Evolutionary conservation across 768 basidiomycete genomes (phyloP), one percentile per base, ranked within the genome.

Genomic region (Tylopilus vinaceipallidus): DNA sequence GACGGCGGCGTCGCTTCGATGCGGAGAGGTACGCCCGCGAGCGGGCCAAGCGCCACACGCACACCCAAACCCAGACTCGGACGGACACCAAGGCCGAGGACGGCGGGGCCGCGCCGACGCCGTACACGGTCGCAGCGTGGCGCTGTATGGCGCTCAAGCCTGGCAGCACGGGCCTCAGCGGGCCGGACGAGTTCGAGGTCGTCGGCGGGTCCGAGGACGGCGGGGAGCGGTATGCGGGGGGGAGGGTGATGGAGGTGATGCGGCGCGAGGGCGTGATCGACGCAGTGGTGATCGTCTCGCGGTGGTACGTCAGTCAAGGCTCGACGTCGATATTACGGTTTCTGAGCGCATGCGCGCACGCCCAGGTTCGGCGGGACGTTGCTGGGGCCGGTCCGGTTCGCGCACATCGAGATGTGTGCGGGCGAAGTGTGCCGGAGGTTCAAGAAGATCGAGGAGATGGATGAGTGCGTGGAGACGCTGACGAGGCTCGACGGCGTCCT

Each of bases 101-200:
- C 22, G 23, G 3, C n/a, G 10, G 13, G 46, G 27, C 6, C 6
- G 41, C 8, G 41, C 34, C 17, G 11, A 35, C 17, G 2, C 36
- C 86, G 0, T 85, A 90, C 55, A 83, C 88, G 61, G 87, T 93
- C 37, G 73, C 76, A 33, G 91, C 88, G 6, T 93, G 86, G 84
- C 73, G 91, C 29, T 84, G 81, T 58, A 88, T 94, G 84, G 75
- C 75, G 0, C 67, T 87, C 47, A 88, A 83, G 65, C 59, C 72
- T 11, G 87, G 84, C 3, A 73, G 71, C 41, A 81, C 76, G 3
- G 91, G 91, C 1, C 67, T 92, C 3, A 74, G 67, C 1, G 86
- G 87, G 3, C 82, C 83, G 3, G 86, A 87, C 23, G 91, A 93
- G 59, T 93, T 91, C 57, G 81, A 83, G 64, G 66, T 91, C 23